A percentile compares a stretch with the other conserved stretches of the same genome.
These are phyloP conservation scores for Erodium texanum DNA, from an alignment of 441 rosid species.

Conservation along the genomic window DNA sequence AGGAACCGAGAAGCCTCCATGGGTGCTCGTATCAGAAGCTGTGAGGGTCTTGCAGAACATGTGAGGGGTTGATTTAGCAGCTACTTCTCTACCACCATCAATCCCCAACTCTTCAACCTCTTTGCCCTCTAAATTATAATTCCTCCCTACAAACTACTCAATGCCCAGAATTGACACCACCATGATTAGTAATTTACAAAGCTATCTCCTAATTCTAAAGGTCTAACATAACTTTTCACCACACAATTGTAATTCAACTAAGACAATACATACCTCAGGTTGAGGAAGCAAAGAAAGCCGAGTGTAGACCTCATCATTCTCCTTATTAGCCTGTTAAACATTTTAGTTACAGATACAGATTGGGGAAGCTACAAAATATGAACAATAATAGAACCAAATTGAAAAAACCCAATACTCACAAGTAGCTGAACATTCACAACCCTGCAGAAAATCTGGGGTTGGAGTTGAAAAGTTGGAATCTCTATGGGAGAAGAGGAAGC, in stretches of 20 bases:
- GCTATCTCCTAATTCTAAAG: too few species aligned
- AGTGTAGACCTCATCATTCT: constrained; percentile 89
- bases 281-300: constrained; percentile 72
- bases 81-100: constrained; percentile 44
- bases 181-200: too few species aligned
- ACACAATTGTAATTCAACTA: too few species aligned
- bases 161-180: neutral
- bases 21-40: constrained; percentile 95
- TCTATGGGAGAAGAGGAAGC: constrained; percentile 41
- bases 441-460: constrained; percentile 61
- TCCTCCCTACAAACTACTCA: constrained; percentile 40
- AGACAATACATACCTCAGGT: constrained; percentile 56
- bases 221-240: too few species aligned
- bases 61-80: constrained; percentile 61
- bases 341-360: neutral
- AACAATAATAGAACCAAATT: neutral
- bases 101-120: constrained; percentile 37
- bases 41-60: constrained; percentile 91
- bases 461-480: constrained; percentile 50
- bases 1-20: constrained; percentile 90
- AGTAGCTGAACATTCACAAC: constrained; percentile 64
- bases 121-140: constrained; percentile 42
- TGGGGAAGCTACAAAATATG: neutral
- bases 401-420: constrained; percentile 36
- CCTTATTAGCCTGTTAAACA: constrained; percentile 64